phyloP scores from a whole-genome alignment of 345 rosid species.

The Hibiscus mutabilis region DNA sequence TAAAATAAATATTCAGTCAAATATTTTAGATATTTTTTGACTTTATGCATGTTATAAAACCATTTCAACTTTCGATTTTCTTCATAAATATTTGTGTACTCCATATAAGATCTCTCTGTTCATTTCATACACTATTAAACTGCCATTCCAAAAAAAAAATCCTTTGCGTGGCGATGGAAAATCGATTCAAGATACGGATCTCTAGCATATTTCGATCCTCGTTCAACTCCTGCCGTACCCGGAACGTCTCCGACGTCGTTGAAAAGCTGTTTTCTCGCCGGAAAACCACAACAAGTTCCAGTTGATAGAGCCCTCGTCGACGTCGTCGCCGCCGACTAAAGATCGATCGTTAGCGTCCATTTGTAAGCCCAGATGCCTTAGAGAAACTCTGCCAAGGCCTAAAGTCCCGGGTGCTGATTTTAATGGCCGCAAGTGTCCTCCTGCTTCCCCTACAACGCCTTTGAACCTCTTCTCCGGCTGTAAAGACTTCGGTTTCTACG shows the following conservation, averaged over 20 bases:
- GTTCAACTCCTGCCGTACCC: constrained; percentile 49
- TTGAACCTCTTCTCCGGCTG: constrained; percentile 20
- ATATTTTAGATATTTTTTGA: too few relatives aligned
- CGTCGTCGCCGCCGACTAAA: constrained; percentile 13
- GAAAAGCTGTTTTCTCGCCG: constrained; percentile 29
- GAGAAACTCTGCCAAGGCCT: neutral
- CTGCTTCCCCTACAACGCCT: constrained; percentile 33
- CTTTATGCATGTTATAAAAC: too few relatives aligned
- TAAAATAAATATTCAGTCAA: too few relatives aligned
- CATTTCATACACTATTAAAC: neutral
- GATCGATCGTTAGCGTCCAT: constrained; percentile 30
- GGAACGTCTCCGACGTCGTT: constrained; percentile 50
- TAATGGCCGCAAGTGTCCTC: constrained; percentile 28
- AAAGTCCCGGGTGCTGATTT: neutral
- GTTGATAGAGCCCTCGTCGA: constrained; percentile 10
- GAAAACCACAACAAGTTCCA: constrained; percentile 11
- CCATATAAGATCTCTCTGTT: neutral
- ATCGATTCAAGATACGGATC: constrained; percentile 46
- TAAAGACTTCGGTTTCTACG: constrained; percentile 19
- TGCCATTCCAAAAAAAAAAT: neutral
- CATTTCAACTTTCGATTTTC: too few relatives aligned
- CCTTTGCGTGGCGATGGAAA: constrained; percentile 38
- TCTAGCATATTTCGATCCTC: constrained; percentile 60
- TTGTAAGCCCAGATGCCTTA: constrained; percentile 30
- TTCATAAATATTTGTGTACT: neutral